These are phyloP conservation scores for Dillenia turbinata DNA, from an alignment of 164 flowering plant genomes.

Conservation along the genomic window DNA sequence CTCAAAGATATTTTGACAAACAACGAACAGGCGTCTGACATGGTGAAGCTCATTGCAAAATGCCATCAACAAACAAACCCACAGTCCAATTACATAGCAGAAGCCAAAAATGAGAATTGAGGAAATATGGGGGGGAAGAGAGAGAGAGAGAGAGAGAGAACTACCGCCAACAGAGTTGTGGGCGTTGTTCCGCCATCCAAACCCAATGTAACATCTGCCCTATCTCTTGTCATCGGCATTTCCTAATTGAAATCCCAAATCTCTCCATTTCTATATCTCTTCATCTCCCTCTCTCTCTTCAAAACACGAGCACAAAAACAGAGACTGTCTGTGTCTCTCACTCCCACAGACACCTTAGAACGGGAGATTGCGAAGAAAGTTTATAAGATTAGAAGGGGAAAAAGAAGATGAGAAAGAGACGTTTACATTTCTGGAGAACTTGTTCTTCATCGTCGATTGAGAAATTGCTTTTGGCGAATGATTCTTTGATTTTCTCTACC, in stretches of 20 bases:
- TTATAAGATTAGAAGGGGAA: too few species aligned
- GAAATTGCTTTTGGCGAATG: too few species aligned
- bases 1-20: background rate
- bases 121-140: background rate
- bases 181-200: conserved; percentile 90
- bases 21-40: background rate
- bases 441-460: too few species aligned
- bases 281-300: conserved; percentile 19
- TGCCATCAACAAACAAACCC: too few species aligned
- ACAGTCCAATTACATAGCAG: background rate
- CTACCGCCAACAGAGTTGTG: conserved; percentile 94
- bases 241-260: conserved; percentile 50
- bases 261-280: conserved; percentile 52
- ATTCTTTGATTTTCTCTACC: too few species aligned
- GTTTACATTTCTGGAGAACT: too few species aligned
- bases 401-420: too few species aligned
- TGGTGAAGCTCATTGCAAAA: too few species aligned
- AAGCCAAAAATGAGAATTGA: background rate
- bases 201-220: conserved; percentile 51
- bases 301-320: background rate
- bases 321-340: background rate
- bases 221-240: conserved; percentile 14
- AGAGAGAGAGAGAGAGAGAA: background rate
- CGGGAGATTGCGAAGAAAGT: too few species aligned
- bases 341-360: too few species aligned